phyloP scores from a whole-genome alignment of 2,329 filamentous ascomycete genomes.

The Graphiopsis chlorocephala region DNA sequence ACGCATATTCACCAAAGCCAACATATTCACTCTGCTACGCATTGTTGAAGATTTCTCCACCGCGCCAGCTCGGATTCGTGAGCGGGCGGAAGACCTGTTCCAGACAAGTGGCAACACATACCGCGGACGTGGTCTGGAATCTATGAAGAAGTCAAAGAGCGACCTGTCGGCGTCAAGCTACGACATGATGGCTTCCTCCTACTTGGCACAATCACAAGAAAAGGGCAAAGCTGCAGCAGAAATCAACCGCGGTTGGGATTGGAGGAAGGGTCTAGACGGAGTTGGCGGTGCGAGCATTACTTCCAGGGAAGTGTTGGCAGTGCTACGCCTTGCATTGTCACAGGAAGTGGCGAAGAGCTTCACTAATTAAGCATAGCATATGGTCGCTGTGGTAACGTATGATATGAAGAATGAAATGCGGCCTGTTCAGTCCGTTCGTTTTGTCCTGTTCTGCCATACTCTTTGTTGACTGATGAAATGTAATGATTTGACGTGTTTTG shows the following conservation, averaged over 20 bases:
- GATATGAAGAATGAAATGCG: background rate
- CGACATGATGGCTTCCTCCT: conserved; percentile 30
- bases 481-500: background rate
- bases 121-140: conserved; percentile 18
- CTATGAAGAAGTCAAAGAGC: conserved; percentile 19
- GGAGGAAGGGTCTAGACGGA: conserved; percentile 51
- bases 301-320: conserved; percentile 68
- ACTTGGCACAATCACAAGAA: conserved; percentile 27
- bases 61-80: conserved; percentile 26
- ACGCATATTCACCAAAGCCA: conserved; percentile 27
- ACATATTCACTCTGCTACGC: conserved; percentile 28
- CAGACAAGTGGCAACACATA: conserved; percentile 26
- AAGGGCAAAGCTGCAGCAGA: conserved; percentile 25
- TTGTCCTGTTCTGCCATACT: background rate
- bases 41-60: conserved; percentile 32
- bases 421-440: background rate
- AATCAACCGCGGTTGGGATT: conserved; percentile 63
- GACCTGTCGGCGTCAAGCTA: conserved; percentile 29
- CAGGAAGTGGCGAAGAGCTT: conserved; percentile 70
- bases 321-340: conserved; percentile 70
- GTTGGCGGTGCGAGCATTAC: conserved; percentile 54
- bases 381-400: background rate
- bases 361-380: conserved; percentile 28
- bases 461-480: background rate
- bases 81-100: conserved; percentile 29